Evolutionary conservation across 1,139 yeast genomes (phyloP).

Genomic region (Nakaseomyces glabratus): DNA sequence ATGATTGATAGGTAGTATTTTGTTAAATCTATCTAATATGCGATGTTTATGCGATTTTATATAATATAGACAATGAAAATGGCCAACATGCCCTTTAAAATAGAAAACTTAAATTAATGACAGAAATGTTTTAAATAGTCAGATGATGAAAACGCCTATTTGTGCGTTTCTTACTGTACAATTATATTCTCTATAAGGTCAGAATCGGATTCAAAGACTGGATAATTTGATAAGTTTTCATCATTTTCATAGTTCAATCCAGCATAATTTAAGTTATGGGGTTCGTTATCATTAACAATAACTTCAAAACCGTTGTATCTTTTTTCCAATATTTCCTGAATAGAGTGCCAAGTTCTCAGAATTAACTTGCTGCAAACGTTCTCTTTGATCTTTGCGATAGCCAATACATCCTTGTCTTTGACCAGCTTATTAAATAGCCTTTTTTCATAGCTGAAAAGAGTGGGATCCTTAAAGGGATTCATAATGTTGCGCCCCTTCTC

Average conservation of each 20-base stretch:
- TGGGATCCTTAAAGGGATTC: constrained; percentile 26
- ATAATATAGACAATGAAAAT: no score
- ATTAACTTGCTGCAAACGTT: neutral
- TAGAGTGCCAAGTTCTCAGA: constrained; percentile 1
- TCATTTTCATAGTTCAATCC: constrained; percentile 4
- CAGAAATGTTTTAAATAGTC: no score
- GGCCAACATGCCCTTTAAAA: no score
- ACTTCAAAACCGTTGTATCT: neutral
- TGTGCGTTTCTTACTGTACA: no score
- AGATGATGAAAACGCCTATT: no score
- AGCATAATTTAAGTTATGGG: neutral
- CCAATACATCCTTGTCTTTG: neutral
- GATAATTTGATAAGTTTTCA: neutral
- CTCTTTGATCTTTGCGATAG: neutral
- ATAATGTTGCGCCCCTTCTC: constrained; percentile 7
- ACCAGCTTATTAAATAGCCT: constrained; percentile 14
- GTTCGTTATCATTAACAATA: neutral
- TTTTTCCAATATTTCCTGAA: constrained; percentile 1
- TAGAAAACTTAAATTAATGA: no score
- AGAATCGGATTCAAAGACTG: neutral
- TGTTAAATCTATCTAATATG: no score
- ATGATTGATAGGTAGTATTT: constrained; percentile 1
- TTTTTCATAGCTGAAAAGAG: constrained; percentile 16
- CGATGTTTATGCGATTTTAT: no score
- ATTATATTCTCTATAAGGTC: neutral